Evolutionary conservation across 768 basidiomycete species (phyloP), one percentile per base, ranked within the genome.

Genomic region (Pluteus cervinus): DNA sequence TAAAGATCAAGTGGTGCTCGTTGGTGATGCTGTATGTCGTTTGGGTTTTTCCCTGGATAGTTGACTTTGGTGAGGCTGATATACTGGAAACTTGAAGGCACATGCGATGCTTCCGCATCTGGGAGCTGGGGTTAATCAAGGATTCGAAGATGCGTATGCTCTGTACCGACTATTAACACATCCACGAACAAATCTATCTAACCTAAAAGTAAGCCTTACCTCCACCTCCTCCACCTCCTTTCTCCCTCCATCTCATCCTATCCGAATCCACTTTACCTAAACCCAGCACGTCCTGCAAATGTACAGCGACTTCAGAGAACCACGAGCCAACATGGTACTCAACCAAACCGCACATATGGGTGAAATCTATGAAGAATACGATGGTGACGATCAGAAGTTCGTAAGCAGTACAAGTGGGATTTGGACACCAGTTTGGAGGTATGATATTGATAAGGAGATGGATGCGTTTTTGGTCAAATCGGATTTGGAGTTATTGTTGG

Each of bases 31-130:
- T 12, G 69, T 70, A 44, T 33, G 64, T 61, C 18, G n/a, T n/a
- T n/a, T n/a, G n/a, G n/a, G n/a, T 38, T 31, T 16, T 3, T 15
- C 29, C 25, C 9, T 24, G 7, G 16, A 15, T 3, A 9, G 14
- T 23, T 29, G 14, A 20, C 12, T 15, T 33, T 17, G 10, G 35
- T 33, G 10, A 33, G 11, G 23, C 33, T 37, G 29, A 26, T 31
- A 10, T 10, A 23, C 14, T 29, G n/a, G n/a, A n/a, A n/a, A n/a
- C n/a, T 46, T 39, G 16, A 12, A 69, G 69, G 76, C 76, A 7
- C 77, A 79, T 47, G 74, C 58, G 0, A 78, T 78, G 76, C 46
- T 67, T 23, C 76, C 79, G 1, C 75, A 79, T 51, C 55, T 79
- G 7, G 76, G 75, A 2, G 66, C 75, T 0, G 77, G 77, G 2